These are phyloP conservation scores for Pseudogymnoascus sp. DNA, from an alignment of 2,329 filamentous ascomycete species.

Conservation along the genomic window DNA sequence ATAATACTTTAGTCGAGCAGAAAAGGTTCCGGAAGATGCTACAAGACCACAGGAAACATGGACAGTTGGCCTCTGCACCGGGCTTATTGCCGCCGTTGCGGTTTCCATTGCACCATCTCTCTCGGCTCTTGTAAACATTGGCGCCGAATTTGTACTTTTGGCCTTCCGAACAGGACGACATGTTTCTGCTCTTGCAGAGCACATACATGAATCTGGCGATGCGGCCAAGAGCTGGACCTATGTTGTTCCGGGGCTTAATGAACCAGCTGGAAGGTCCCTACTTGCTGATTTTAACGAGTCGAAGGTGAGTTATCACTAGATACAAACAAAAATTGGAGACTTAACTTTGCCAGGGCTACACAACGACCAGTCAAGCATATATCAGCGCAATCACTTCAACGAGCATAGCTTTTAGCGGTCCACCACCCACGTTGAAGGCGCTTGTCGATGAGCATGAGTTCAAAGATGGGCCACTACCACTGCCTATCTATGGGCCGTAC, in stretches of 20 bases:
- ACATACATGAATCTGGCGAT: constrained; percentile 30
- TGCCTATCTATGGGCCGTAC: constrained; percentile 51
- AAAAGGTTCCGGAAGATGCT: constrained; percentile 49
- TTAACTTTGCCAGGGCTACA: constrained; percentile 11
- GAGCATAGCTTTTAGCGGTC: constrained; percentile 48
- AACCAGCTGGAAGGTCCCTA: constrained; percentile 42
- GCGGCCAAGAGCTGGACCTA: constrained; percentile 58
- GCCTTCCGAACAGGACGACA: constrained; percentile 58
- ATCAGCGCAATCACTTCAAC: constrained; percentile 45
- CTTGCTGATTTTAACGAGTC: constrained; percentile 52
- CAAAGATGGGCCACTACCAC: constrained; percentile 37
- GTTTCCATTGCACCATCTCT: constrained; percentile 57
- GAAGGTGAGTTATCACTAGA: constrained; percentile 34
- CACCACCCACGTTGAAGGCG: constrained; percentile 41
- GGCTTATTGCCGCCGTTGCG: constrained; percentile 61
- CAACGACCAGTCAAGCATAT: constrained; percentile 32
- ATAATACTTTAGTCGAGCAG: constrained; percentile 35
- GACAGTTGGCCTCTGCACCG: constrained; percentile 61
- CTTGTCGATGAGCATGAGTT: constrained; percentile 36
- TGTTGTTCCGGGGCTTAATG: constrained; percentile 51
- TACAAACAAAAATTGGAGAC: background rate
- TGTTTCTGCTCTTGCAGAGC: constrained; percentile 40
- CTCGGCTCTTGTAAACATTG: constrained; percentile 54
- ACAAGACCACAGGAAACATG: constrained; percentile 43
- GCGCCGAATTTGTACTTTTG: constrained; percentile 56